Conservation (phyloP, 768 basidiomycete genomes). For the Kwoniella europaea region DNA sequence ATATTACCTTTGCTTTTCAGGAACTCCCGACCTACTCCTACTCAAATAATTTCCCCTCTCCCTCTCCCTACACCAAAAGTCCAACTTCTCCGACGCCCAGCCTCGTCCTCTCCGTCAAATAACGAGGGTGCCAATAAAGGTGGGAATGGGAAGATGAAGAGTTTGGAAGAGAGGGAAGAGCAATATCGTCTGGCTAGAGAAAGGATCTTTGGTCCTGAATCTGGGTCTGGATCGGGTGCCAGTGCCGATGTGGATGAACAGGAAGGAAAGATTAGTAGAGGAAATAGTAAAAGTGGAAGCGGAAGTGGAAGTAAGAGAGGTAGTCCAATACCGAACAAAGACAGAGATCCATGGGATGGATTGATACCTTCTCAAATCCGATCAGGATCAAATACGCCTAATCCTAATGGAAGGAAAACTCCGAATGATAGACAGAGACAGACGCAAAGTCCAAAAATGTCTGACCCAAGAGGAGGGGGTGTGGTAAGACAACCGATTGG, state of each 20-base stretch:
- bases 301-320: not conserved
- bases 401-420: not conserved
- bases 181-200: conserved; percentile 49
- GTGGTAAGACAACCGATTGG: conserved; percentile 27
- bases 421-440: conserved; percentile 2
- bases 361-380: conserved; percentile 20
- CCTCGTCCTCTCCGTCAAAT: conserved; percentile 7
- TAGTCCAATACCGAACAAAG: not conserved
- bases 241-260: not conserved
- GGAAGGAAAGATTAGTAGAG: conserved; percentile 1
- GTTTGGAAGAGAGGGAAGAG: conserved; percentile 44
- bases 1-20: not conserved
- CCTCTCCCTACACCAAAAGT: conserved; percentile 19
- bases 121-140: not conserved
- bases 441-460: not conserved
- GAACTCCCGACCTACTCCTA: conserved; percentile 13
- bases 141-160: conserved; percentile 50
- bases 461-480: not conserved
- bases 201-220: conserved; percentile 42
- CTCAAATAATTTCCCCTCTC: conserved; percentile 23
- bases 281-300: conserved; percentile 3
- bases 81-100: conserved; percentile 27
- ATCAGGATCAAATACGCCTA: conserved; percentile 4
- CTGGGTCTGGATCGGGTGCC: not conserved
- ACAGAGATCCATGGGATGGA: conserved; percentile 12